A percentile compares a stretch with the other conserved stretches of the same genome.
Conservation (phyloP, 306 rosid species). For the Purshia tridentata region DNA sequence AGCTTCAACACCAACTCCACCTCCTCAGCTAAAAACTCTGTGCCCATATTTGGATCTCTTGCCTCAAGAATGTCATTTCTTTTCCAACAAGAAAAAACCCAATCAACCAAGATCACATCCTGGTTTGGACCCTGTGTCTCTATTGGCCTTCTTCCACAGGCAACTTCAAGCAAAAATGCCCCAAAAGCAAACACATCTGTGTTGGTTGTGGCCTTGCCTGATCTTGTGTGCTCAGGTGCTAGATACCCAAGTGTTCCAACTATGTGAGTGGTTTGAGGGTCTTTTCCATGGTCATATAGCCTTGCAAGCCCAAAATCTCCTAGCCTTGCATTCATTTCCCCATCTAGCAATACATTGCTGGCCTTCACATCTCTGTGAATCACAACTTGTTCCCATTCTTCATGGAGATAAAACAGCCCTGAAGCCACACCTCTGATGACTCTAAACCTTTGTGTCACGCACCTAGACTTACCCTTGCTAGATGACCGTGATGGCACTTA, state of each 20-base stretch:
- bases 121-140: conserved; percentile 22
- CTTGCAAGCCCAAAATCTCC: conserved; percentile 41
- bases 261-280: conserved; percentile 28
- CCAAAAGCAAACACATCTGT: conserved; percentile 37
- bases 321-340: conserved; percentile 30
- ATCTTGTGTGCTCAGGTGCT: conserved; percentile 41
- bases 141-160: conserved; percentile 32
- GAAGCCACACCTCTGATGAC: conserved; percentile 38
- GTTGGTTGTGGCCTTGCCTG: conserved; percentile 32
- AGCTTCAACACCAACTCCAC: conserved; percentile 32
- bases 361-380: conserved; percentile 45
- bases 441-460: conserved; percentile 28
- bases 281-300: conserved; percentile 30
- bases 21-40: conserved; percentile 13
- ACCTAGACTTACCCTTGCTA: too few relatives aligned
- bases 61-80: conserved; percentile 20
- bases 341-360: conserved; percentile 38
- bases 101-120: conserved; percentile 33
- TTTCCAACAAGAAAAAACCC: conserved; percentile 31
- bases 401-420: conserved; percentile 37
- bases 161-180: conserved; percentile 32
- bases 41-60: conserved; percentile 23
- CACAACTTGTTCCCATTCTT: conserved; percentile 38
- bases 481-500: too few relatives aligned
- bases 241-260: conserved; percentile 40